phyloP scores from a whole-genome alignment of 305 asterid species.

The Fraxinus angustifolia region DNA sequence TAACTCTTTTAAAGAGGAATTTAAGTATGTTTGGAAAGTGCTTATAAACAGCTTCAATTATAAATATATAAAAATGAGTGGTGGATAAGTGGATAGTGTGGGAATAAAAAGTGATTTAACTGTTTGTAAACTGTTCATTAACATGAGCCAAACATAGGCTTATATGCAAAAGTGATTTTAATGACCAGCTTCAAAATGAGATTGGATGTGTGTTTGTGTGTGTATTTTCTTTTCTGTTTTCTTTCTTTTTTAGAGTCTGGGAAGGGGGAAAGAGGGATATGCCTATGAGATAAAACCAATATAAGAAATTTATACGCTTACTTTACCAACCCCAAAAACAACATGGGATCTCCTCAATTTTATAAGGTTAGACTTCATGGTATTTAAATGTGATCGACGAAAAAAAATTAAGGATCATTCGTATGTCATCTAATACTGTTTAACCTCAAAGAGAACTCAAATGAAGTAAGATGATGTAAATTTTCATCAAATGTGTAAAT shows the following conservation, averaged over 20 bases:
- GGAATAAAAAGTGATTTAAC: not conserved
- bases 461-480: not conserved
- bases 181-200: not conserved
- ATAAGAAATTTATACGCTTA: not conserved
- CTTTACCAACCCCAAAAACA: not conserved
- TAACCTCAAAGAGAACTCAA: not conserved
- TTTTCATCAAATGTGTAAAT: not conserved
- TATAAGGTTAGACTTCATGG: not conserved
- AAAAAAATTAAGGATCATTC: not conserved
- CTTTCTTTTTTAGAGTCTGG: not conserved
- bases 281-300: not conserved
- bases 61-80: not conserved
- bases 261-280: not conserved
- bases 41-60: not conserved
- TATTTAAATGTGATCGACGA: no score
- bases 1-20: not conserved
- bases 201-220: not conserved
- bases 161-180: not conserved
- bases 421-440: not conserved
- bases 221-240: not conserved
- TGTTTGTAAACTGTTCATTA: not conserved
- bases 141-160: not conserved
- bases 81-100: not conserved
- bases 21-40: not conserved
- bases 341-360: not conserved